Percentiles rank a stretch among this genome's conserved stretches.
Evolutionary conservation across 371 early-diverging fungal genomes (phyloP).

Genomic region (Mortierella sp.): DNA sequence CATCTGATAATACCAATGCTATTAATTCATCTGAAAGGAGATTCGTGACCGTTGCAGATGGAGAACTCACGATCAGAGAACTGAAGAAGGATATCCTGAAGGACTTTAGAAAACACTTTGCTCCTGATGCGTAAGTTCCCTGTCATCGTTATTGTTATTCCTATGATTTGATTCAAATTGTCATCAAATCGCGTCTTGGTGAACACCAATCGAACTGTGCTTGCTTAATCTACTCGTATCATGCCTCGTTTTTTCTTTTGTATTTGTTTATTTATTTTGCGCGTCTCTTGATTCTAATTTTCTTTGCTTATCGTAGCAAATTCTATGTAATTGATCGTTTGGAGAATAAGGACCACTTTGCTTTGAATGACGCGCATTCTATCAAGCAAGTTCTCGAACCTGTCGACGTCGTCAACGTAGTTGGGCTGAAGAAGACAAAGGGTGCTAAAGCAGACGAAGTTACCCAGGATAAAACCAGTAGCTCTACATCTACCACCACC

Average conservation of each 20-base stretch:
- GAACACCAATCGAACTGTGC: not conserved
- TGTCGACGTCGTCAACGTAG: slow-evolving; percentile 19
- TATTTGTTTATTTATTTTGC: not conserved
- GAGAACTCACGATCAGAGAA: slow-evolving; percentile 10
- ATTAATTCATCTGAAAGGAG: slow-evolving; percentile 7
- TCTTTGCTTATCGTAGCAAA: slow-evolving; percentile 6
- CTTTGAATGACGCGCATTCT: slow-evolving; percentile 14
- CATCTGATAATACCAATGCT: not conserved
- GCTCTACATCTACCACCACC: not conserved
- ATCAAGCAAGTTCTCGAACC: slow-evolving; percentile 22
- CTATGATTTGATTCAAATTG: not conserved
- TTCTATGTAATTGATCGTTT: slow-evolving; percentile 13
- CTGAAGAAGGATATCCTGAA: slow-evolving; percentile 16
- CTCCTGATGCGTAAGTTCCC: slow-evolving; percentile 29
- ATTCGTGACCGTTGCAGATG: slow-evolving; percentile 24
- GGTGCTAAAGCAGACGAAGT: not conserved
- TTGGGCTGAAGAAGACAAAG: slow-evolving; percentile 7
- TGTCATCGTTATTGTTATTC: not conserved
- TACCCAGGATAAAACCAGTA: not conserved
- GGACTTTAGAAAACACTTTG: slow-evolving; percentile 10
- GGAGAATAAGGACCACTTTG: slow-evolving; percentile 20
- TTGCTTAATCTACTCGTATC: not conserved
- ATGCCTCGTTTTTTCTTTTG: not conserved
- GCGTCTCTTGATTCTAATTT: not conserved
- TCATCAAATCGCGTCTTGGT: not conserved